phyloP scores from a whole-genome alignment of 2,329 filamentous ascomycete genomes.

The Aspergillus fumigatus region DNA sequence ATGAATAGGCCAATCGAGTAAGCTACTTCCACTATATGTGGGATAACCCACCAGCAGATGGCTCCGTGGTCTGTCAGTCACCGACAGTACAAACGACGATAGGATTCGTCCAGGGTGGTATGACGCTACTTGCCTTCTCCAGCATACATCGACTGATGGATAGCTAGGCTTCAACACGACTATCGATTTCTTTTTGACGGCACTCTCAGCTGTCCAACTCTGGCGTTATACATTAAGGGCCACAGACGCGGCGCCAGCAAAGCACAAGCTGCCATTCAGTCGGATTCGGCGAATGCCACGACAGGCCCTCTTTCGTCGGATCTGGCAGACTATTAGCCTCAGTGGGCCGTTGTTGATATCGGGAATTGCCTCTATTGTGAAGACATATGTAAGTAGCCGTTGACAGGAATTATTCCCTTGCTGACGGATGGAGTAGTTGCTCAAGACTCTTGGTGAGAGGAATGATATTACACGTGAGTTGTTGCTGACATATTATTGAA shows the following conservation, averaged over 20 bases:
- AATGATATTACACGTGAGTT: conserved; percentile 29
- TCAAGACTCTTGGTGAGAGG: conserved; percentile 31
- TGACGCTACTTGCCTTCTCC: background rate
- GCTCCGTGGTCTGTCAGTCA: conserved; percentile 32
- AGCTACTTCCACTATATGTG: conserved; percentile 38
- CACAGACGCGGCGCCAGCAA: conserved; percentile 18
- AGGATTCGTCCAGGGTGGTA: conserved; percentile 36
- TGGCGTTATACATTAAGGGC: conserved; percentile 34
- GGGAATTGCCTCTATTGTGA: conserved; percentile 33
- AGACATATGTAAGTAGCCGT: conserved; percentile 27
- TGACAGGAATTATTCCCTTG: background rate
- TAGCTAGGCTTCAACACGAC: conserved; percentile 28
- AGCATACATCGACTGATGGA: too few species aligned
- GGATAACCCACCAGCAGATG: conserved; percentile 31
- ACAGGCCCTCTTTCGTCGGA: conserved; percentile 26
- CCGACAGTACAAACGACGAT: conserved; percentile 30
- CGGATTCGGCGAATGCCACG: conserved; percentile 26
- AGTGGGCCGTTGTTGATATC: conserved; percentile 33
- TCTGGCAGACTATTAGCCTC: conserved; percentile 34
- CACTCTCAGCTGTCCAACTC: conserved; percentile 30
- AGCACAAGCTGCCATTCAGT: conserved; percentile 19
- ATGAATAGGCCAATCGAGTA: conserved; percentile 21
- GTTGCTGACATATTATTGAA: background rate
- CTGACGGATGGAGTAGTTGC: conserved; percentile 16
- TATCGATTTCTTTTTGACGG: conserved; percentile 31